phyloP scores from a whole-genome alignment of 75 land plant genomes.

The Ceratopteris richardii region DNA sequence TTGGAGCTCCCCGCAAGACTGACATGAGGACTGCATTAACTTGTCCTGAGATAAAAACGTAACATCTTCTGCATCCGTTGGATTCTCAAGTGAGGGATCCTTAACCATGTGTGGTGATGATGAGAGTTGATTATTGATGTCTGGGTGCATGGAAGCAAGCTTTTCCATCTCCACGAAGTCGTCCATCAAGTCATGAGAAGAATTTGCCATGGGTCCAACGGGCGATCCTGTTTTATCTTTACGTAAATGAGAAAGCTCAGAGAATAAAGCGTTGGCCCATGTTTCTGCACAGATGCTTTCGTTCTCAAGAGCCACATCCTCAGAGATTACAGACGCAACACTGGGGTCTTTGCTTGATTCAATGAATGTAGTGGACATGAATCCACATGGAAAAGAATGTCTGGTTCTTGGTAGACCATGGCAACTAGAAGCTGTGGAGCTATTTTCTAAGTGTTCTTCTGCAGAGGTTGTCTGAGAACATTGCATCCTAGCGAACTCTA shows the following conservation, averaged over 20 bases:
- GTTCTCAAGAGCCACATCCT: conserved; percentile 29
- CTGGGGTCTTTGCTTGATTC: conserved; percentile 13
- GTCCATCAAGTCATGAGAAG: conserved; percentile 60
- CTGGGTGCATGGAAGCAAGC: conserved; percentile 41
- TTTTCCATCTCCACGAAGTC: conserved; percentile 86
- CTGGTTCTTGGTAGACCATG: background rate
- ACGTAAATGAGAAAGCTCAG: conserved; percentile 49
- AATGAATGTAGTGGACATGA: conserved; percentile 6
- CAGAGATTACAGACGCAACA: conserved; percentile 38
- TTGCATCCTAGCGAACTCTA: conserved; percentile 34
- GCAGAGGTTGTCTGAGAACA: conserved; percentile 38
- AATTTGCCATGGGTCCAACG: conserved; percentile 19
- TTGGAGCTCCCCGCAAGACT: background rate
- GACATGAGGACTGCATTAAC: too few relatives aligned
- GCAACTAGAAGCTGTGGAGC: conserved; percentile 5
- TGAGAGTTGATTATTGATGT: too few relatives aligned
- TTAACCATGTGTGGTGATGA: too few relatives aligned
- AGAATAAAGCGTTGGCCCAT: conserved; percentile 56
- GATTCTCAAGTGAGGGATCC: too few relatives aligned
- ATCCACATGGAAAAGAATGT: conserved; percentile 5
- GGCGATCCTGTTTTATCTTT: conserved; percentile 25
- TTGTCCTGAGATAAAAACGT: too few relatives aligned
- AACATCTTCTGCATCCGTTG: too few relatives aligned
- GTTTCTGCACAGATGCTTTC: conserved; percentile 53
- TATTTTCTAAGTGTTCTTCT: conserved; percentile 17